Evolutionary conservation across 768 basidiomycete genomes (phyloP).

Genomic region (Naganishia antarctica): DNA sequence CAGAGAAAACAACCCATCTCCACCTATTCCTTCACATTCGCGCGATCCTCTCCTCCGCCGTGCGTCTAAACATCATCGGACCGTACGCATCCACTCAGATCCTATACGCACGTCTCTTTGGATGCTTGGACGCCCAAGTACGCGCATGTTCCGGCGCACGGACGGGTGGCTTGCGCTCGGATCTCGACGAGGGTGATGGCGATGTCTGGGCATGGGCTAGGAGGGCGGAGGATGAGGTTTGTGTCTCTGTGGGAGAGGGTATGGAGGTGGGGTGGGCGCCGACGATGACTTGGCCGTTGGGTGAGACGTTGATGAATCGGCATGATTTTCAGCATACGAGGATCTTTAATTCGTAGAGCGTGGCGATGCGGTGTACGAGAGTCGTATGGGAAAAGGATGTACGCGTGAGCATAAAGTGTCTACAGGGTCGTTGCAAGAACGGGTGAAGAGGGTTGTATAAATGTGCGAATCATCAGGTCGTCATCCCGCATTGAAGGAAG

Average conservation of each 20-base stretch:
- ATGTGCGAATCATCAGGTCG: too few relatives aligned
- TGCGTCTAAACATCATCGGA: conserved; percentile 84
- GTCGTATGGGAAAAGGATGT: too few relatives aligned
- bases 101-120: conserved; percentile 66
- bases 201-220: background rate
- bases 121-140: conserved; percentile 1
- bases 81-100: conserved; percentile 89
- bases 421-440: too few relatives aligned
- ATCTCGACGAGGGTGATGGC: background rate
- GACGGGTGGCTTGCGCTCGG: background rate
- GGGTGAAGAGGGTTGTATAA: too few relatives aligned
- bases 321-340: conserved; percentile 94
- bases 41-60: conserved; percentile 80
- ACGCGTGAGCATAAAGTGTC: too few relatives aligned
- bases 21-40: conserved; percentile 91
- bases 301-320: conserved; percentile 80
- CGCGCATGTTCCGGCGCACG: background rate
- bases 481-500: too few relatives aligned
- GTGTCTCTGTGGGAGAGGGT: conserved; percentile 42
- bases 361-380: too few relatives aligned
- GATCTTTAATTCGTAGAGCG: conserved; percentile 68
- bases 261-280: conserved; percentile 54
- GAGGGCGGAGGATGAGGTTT: background rate
- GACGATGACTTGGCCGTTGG: conserved; percentile 90
- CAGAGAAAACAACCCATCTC: conserved; percentile 78